Evolutionary conservation across 345 rosid species (phyloP), one percentile per base, ranked within the genome.

Genomic region (Microthlaspi erraticum): DNA sequence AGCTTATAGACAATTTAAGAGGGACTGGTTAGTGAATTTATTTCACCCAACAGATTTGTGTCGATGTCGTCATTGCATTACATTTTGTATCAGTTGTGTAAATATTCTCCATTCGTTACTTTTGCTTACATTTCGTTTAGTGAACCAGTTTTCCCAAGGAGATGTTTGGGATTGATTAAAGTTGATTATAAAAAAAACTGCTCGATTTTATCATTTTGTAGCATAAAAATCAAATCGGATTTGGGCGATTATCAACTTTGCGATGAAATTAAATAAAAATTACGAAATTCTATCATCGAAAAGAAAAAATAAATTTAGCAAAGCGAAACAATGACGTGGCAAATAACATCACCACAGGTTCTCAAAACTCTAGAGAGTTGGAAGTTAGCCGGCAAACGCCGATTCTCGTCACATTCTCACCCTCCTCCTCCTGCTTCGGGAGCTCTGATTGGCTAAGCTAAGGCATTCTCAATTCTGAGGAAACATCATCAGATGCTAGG

Each of bases 391-490:
- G n/a, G 5, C 5, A 64, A 50, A 37, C 71, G 37, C 38, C 51
- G 71, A 66, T 60, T 60, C n/a, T 39, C 70, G 60, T 38, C 60
- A 44, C 8, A 6, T 29, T 38, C 13, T 17, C 48, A n/a, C n/a
- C 43, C 29, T 37, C 41, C 16, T 4, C 13, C 32, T 52, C 5
- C 33, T 53, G 11, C 20, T n/a, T 33, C 61, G 34, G 23, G 66
- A 60, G 32, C 19, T 64, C 9, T 34, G 66, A 14, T 46, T 33
- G 43, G 18, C 6, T 43, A 29, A 42, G 51, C 51, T 13, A 10
- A 45, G 55, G 36, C 19, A 36, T 13, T 43, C 38, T 60, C n/a
- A 10, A 14, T 16, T 17, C 31, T 6, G 2, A 38, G 67, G 36
- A 37, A 11, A 4, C 45, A 10, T 51, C 50, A 33, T 51, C 50